Conservation (phyloP, 73 alveolate genomes). For the Blepharisma stoltei region DNA sequence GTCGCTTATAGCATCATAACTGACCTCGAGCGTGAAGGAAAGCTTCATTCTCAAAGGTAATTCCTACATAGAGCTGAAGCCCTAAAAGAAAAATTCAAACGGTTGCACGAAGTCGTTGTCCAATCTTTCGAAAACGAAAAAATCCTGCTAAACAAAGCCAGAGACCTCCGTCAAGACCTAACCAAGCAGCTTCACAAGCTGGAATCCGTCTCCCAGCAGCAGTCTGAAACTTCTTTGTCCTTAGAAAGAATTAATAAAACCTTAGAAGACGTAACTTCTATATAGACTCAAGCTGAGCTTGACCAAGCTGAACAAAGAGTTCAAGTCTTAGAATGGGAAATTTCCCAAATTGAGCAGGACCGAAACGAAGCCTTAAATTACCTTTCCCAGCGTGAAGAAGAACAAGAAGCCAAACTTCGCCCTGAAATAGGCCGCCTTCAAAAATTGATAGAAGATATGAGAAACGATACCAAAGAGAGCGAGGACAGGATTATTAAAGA, state of each 20-base stretch:
- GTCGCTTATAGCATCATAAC: conserved; percentile 48
- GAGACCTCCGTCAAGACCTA: conserved; percentile 42
- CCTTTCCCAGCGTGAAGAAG: conserved; percentile 50
- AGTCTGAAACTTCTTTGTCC: conserved; percentile 34
- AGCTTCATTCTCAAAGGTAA: conserved; percentile 35
- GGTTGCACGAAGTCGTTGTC: conserved; percentile 51
- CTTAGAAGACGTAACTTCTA: conserved; percentile 52
- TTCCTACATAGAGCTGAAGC: conserved; percentile 43
- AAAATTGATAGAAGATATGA: conserved; percentile 34
- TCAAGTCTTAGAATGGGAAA: conserved; percentile 49
- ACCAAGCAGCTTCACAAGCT: conserved; percentile 43
- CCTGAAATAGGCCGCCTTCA: conserved; percentile 57
- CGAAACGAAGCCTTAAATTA: conserved; percentile 33
- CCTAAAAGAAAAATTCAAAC: conserved; percentile 48
- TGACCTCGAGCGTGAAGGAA: conserved; percentile 27
- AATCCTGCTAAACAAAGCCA: conserved; percentile 48
- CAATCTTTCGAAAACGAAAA: conserved; percentile 52
- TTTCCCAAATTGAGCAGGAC: conserved; percentile 44
- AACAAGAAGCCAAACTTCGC: conserved; percentile 54
- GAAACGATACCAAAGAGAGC: conserved; percentile 39
- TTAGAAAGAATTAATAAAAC: conserved; percentile 45
- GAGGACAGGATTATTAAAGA: conserved; percentile 33
- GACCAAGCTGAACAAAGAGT: conserved; percentile 67
- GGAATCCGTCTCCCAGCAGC: conserved; percentile 45
- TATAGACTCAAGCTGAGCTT: conserved; percentile 53